Conservation (phyloP, 768 basidiomycete species). For the Lentinula sp. region DNA sequence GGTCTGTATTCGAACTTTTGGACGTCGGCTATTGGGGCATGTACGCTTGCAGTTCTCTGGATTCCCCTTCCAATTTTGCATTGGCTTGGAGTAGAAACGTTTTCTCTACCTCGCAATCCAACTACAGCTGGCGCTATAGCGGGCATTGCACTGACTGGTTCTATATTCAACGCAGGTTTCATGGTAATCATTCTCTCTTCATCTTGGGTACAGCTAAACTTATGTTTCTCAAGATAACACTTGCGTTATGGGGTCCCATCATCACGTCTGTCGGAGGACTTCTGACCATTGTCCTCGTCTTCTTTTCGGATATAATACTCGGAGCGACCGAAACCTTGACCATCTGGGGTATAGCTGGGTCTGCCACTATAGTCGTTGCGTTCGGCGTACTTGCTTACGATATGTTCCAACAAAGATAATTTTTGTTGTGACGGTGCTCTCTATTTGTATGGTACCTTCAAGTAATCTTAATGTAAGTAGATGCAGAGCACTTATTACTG, state of each 20-base stretch:
- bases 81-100: constrained; percentile 55
- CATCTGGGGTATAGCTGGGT: constrained; percentile 69
- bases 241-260: constrained; percentile 85
- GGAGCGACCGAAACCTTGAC: constrained; percentile 59
- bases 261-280: constrained; percentile 85
- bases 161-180: constrained; percentile 78
- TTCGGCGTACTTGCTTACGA: constrained; percentile 79
- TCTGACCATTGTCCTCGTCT: constrained; percentile 90
- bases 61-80: constrained; percentile 74
- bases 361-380: constrained; percentile 72
- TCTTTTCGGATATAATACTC: constrained; percentile 72
- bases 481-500: background rate
- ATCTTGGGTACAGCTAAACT: background rate
- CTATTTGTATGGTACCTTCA: background rate
- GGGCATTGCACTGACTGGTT: constrained; percentile 66
- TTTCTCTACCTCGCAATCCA: constrained; percentile 53
- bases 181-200: constrained; percentile 49
- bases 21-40: constrained; percentile 73
- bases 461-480: background rate
- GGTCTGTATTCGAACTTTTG: constrained; percentile 82
- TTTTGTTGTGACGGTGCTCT: too few relatives aligned
- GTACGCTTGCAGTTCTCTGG: constrained; percentile 72
- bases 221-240: constrained; percentile 47
- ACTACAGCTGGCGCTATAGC: constrained; percentile 44
- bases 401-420: constrained; percentile 36